phyloP scores from a whole-genome alignment of 768 basidiomycete species.

The Podaxis pistillaris region DNA sequence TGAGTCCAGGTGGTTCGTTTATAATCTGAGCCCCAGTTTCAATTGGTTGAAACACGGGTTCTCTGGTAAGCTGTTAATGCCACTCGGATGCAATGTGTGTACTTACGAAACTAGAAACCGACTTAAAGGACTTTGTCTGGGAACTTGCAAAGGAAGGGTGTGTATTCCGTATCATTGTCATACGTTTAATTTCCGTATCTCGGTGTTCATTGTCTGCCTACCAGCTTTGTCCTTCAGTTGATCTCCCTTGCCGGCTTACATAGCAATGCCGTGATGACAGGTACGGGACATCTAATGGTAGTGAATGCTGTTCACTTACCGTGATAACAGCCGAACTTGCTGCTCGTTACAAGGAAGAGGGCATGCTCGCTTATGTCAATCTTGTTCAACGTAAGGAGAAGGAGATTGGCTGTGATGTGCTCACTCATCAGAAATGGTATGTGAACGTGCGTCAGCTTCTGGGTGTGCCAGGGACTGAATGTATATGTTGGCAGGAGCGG shows the following conservation, averaged over 20 bases:
- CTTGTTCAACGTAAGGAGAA: slow-evolving; percentile 87
- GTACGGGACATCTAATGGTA: slow-evolving; percentile 35
- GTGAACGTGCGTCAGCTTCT: slow-evolving; percentile 20
- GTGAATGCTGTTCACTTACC: slow-evolving; percentile 4
- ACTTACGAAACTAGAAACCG: slow-evolving; percentile 47
- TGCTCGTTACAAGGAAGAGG: slow-evolving; percentile 76
- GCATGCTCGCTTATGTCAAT: slow-evolving; percentile 92
- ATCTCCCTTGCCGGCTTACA: slow-evolving; percentile 91
- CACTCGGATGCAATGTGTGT: not conserved
- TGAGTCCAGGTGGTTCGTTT: slow-evolving; percentile 72
- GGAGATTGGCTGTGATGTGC: slow-evolving; percentile 83
- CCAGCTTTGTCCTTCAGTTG: slow-evolving; percentile 85
- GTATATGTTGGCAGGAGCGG: slow-evolving; percentile 61
- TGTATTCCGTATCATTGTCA: slow-evolving; percentile 15
- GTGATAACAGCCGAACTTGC: slow-evolving; percentile 68
- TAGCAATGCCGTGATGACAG: slow-evolving; percentile 74
- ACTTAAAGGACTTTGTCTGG: slow-evolving; percentile 85
- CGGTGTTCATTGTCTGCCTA: slow-evolving; percentile 3
- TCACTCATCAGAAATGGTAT: slow-evolving; percentile 93
- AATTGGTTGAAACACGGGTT: slow-evolving; percentile 89
- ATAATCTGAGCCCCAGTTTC: slow-evolving; percentile 92
- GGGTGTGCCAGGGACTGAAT: not conserved
- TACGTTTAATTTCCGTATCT: not conserved
- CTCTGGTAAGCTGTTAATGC: slow-evolving; percentile 39
- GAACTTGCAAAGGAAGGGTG: slow-evolving; percentile 88